These are phyloP conservation scores for Plicaturopsis crispa DNA, from an alignment of 768 basidiomycete genomes.

Conservation along the genomic window DNA sequence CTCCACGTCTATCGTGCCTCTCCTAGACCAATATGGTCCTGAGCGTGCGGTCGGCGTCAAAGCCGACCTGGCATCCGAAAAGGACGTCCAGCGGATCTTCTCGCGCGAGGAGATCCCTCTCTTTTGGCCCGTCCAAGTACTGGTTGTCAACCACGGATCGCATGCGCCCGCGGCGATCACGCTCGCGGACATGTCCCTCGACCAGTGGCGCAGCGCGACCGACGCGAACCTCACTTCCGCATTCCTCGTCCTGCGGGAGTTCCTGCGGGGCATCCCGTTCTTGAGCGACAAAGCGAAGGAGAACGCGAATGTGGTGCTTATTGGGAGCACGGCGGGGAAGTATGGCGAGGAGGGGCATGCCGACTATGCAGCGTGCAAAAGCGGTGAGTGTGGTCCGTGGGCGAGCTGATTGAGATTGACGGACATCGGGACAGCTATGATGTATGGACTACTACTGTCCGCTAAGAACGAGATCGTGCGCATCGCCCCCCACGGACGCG, in stretches of 20 bases:
- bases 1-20: slow-evolving; percentile 28
- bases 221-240: slow-evolving; percentile 57
- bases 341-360: slow-evolving; percentile 63
- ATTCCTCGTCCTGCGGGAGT: slow-evolving; percentile 63
- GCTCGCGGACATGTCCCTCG: slow-evolving; percentile 49
- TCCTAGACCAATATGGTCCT: slow-evolving; percentile 29
- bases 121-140: slow-evolving; percentile 48
- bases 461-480: slow-evolving; percentile 80
- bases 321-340: slow-evolving; percentile 69
- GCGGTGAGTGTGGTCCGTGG: slow-evolving; percentile 33
- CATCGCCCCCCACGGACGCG: slow-evolving; percentile 63
- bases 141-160: slow-evolving; percentile 57
- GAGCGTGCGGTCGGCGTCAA: slow-evolving; percentile 29
- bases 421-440: slow-evolving; percentile 38
- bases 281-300: slow-evolving; percentile 33
- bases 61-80: slow-evolving; percentile 55
- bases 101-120: slow-evolving; percentile 22
- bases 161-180: slow-evolving; percentile 38
- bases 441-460: slow-evolving; percentile 62
- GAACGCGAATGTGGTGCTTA: slow-evolving; percentile 52
- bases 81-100: slow-evolving; percentile 45
- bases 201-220: slow-evolving; percentile 57
- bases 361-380: slow-evolving; percentile 63
- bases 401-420: not conserved
- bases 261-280: slow-evolving; percentile 36